Base-by-base conservation (phyloP, 164 flowering plant species). In the Aristolochia californica region DNA sequence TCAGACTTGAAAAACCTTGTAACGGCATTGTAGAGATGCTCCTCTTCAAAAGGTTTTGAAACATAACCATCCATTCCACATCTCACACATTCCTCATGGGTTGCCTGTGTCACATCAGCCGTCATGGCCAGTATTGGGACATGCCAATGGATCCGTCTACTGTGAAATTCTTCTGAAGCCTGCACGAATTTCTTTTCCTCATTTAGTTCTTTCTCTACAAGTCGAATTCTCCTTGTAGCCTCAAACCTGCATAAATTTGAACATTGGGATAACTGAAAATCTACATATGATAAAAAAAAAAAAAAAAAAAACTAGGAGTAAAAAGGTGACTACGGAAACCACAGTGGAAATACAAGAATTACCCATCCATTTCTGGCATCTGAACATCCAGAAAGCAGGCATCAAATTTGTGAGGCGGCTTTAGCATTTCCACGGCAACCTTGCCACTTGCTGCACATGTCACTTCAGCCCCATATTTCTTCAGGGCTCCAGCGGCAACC, bases 301-400 rank as follows among this genome's bases (percentile, higher is more conserved):
- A 4, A 24, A 5, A 49, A 49, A 53, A 53, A 14, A 14, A 26
- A 53, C 2, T 15, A 13, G 0, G 4, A 50, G 22, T 10, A n/a
- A 17, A 23, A 50, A 49, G 11, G 53, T 49, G 16, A 4, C 16
- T n/a, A 22, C 54, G 23, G 15, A 50, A 14, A 17, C 23, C 11
- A 20, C 1, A 50, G 28, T 50, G 7, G 17, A 22, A 26, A 10
- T 50, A 5, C 40, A 23, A 22, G 54, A 24, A 17, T 50, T 78
- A 88, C 96, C 98, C 97, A 61, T 88, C 97, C 94, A 88, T 84
- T 68, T 80, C 97, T 38, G 98, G 98, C 98, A 93, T 93, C 53
- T 89, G 97, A 60, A 85, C 78, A 80, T 93, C 98, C 98, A 93
- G 89, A 73, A 93, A 93, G 70, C 98, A 93, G 45, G 91, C 94